Percentiles rank a stretch among this genome's conserved stretches.
These are phyloP conservation scores for Yarrowia sp. DNA, from an alignment of 805 yeast species.

Conservation along the genomic window DNA sequence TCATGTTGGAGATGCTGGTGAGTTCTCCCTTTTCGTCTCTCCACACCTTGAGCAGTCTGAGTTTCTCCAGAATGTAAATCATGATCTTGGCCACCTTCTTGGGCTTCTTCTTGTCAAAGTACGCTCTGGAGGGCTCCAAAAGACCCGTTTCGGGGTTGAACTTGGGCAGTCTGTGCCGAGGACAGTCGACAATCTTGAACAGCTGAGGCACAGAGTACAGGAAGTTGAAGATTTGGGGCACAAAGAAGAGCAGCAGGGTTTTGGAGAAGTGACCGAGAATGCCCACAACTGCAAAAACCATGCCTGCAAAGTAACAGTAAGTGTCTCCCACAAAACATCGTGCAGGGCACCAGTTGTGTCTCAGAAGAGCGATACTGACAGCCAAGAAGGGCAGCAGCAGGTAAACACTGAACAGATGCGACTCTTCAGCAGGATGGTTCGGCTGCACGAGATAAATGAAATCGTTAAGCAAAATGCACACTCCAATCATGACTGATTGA, in stretches of 20 bases:
- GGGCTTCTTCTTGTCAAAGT: constrained; percentile 36
- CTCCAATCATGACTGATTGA: constrained; percentile 76
- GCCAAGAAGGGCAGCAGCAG: constrained; percentile 84
- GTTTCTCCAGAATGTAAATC: constrained; percentile 47
- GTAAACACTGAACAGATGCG: constrained; percentile 79
- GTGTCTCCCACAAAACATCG: constrained; percentile 96
- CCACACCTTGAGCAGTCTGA: constrained; percentile 52
- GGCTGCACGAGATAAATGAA: constrained; percentile 55
- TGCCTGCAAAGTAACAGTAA: constrained; percentile 95
- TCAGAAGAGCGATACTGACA: constrained; percentile 70
- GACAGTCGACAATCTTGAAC: constrained; percentile 84
- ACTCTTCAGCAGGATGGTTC: constrained; percentile 60
- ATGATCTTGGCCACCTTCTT: constrained; percentile 34
- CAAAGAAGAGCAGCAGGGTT: constrained; percentile 77
- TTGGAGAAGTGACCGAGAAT: constrained; percentile 95
- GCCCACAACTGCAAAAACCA: constrained; percentile 97
- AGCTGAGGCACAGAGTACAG: constrained; percentile 90
- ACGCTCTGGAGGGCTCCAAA: constrained; percentile 64
- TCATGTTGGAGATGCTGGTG: constrained; percentile 69
- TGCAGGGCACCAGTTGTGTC: constrained; percentile 88
- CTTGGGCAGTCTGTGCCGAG: constrained; percentile 88
- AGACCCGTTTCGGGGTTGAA: constrained; percentile 66
- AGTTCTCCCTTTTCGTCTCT: constrained; percentile 37
- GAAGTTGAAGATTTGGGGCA: constrained; percentile 91
- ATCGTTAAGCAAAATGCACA: constrained; percentile 74